These are phyloP conservation scores for Mesembryanthemum crystallinum DNA, from an alignment of 148 eudicot species.

Conservation along the genomic window DNA sequence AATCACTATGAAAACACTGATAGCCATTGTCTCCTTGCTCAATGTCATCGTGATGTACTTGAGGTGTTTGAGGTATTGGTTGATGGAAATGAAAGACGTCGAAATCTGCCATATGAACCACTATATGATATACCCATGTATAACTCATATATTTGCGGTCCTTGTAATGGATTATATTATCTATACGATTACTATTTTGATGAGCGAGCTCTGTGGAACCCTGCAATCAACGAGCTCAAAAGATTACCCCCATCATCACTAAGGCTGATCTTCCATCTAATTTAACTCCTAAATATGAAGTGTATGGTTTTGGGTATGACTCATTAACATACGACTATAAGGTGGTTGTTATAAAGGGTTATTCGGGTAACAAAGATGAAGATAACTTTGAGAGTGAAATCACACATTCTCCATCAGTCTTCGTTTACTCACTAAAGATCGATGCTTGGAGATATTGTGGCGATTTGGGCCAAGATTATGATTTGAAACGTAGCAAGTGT, in stretches of 20 bases:
- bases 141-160: not conserved
- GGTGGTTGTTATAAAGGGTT: slow-evolving; percentile 5
- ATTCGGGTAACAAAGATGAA: not conserved
- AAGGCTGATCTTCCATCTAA: not conserved
- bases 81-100: too few relatives aligned
- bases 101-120: too few relatives aligned
- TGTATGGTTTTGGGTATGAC: slow-evolving; percentile 13
- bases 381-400: not conserved
- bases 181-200: not conserved
- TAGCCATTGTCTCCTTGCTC: not conserved
- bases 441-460: slow-evolving; percentile 1
- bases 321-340: slow-evolving; percentile 4
- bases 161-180: not conserved
- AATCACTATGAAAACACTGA: not conserved
- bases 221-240: not conserved
- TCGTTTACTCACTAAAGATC: not conserved
- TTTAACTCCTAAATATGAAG: not conserved
- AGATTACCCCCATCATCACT: not conserved
- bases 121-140: not conserved
- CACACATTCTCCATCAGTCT: not conserved
- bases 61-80: too few relatives aligned
- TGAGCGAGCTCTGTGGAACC: not conserved
- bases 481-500: not conserved
- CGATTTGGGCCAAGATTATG: not conserved
- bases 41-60: too few relatives aligned